phyloP scores from a whole-genome alignment of 2,329 filamentous ascomycete genomes.

The Cladosporium phlei region DNA sequence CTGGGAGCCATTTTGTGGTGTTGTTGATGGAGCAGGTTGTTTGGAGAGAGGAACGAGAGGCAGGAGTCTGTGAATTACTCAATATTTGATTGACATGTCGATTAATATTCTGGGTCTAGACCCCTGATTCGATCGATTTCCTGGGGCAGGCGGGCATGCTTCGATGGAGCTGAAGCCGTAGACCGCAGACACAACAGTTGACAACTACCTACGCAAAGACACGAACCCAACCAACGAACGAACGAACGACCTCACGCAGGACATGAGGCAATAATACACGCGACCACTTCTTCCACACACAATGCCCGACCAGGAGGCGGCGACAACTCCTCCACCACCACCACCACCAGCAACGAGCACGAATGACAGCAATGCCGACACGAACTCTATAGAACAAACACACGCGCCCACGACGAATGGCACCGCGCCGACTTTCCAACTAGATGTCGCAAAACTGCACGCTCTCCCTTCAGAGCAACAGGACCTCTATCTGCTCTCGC shows the following conservation, averaged over 20 bases:
- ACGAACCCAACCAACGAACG: no score
- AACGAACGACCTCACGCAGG: background rate
- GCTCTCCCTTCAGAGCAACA: conserved; percentile 89
- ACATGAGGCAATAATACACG: conserved; percentile 7
- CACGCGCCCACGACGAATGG: conserved; percentile 1
- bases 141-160: background rate
- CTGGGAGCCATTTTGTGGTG: conserved; percentile 28
- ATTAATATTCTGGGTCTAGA: no score
- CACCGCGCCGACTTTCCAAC: conserved; percentile 42
- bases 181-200: no score
- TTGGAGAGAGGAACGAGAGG: no score
- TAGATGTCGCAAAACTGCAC: conserved; percentile 86
- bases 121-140: conserved; percentile 8
- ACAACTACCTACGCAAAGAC: no score
- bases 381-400: background rate
- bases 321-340: background rate
- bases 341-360: background rate
- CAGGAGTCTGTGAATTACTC: no score
- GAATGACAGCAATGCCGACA: background rate
- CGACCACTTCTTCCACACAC: background rate
- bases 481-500: conserved; percentile 86
- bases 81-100: background rate
- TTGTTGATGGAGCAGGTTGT: background rate
- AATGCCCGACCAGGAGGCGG: conserved; percentile 8
- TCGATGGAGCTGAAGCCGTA: no score